Evolutionary conservation across 306 rosid genomes (phyloP).

Genomic region (Coriaria nepalensis): DNA sequence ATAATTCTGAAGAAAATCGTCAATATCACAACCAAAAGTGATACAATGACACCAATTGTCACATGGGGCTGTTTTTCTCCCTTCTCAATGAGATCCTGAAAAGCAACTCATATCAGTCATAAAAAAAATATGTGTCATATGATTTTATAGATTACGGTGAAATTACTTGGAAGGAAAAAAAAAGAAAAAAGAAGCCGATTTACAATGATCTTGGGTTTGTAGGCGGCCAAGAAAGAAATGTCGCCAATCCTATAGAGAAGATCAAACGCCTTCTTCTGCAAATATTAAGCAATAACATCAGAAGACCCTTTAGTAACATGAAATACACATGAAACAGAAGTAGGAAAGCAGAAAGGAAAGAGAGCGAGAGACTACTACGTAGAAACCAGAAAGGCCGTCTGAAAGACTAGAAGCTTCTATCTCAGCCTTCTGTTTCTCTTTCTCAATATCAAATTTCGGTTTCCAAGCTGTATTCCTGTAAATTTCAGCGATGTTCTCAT

Average conservation of each 20-base stretch:
- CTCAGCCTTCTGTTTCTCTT: constrained; percentile 72
- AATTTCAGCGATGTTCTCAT: constrained; percentile 57
- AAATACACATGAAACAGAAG: background rate
- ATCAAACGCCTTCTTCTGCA: constrained; percentile 81
- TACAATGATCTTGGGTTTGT: constrained; percentile 52
- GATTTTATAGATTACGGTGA: background rate
- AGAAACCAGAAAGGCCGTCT: constrained; percentile 47
- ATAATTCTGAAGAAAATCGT: constrained; percentile 38
- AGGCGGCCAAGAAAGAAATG: constrained; percentile 53
- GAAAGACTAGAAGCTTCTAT: constrained; percentile 34
- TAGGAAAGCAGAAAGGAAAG: background rate
- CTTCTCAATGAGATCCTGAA: constrained; percentile 72
- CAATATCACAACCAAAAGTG: constrained; percentile 44
- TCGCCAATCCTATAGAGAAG: constrained; percentile 72
- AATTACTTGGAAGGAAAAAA: background rate
- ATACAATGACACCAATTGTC: constrained; percentile 50
- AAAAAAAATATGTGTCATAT: too few relatives aligned
- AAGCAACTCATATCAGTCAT: background rate
- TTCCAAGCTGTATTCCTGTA: constrained; percentile 71
- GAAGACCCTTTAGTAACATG: too few relatives aligned
- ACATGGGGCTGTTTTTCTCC: constrained; percentile 72
- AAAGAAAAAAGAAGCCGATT: constrained; percentile 9
- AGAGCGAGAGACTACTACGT: constrained; percentile 22
- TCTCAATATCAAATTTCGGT: constrained; percentile 67
- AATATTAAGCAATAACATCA: too few relatives aligned